Percentiles rank a stretch among this genome's conserved stretches.
These are phyloP conservation scores for Chaetomiaceae sp. DNA, from an alignment of 2,329 filamentous ascomycete genomes.

Conservation along the genomic window DNA sequence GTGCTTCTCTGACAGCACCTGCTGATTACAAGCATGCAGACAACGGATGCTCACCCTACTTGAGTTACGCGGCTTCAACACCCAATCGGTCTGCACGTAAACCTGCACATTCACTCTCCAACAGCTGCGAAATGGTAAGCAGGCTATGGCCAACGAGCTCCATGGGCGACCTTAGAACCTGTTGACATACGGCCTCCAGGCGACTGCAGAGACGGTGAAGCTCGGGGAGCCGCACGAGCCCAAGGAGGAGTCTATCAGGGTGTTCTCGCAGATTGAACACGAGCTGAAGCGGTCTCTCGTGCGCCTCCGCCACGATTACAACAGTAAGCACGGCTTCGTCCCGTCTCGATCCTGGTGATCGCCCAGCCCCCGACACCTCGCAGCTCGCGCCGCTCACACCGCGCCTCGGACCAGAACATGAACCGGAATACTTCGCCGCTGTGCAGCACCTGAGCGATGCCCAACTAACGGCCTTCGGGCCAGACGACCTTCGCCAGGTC, in stretches of 20 bases:
- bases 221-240: conserved; percentile 43
- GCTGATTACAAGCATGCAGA: too few relatives aligned
- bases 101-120: too few relatives aligned
- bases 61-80: too few relatives aligned
- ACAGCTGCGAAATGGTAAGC: too few relatives aligned
- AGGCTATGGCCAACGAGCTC: too few relatives aligned
- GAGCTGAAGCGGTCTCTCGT: conserved; percentile 48
- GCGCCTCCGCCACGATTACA: conserved; percentile 41
- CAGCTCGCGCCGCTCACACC: neutral
- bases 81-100: too few relatives aligned
- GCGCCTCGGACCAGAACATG: conserved; percentile 38
- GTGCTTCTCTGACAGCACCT: too few relatives aligned
- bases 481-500: conserved; percentile 38
- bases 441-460: conserved; percentile 35
- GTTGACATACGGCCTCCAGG: conserved; percentile 33
- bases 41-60: too few relatives aligned
- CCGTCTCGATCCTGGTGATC: neutral
- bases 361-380: too few relatives aligned
- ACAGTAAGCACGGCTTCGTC: conserved; percentile 31
- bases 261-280: conserved; percentile 42
- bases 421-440: conserved; percentile 49
- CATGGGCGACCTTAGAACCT: too few relatives aligned
- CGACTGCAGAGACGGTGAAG: conserved; percentile 47
- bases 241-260: conserved; percentile 45
- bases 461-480: conserved; percentile 33